Conservation (phyloP, 495 filamentous ascomycete species). For the Aspergillus asperescens region DNA sequence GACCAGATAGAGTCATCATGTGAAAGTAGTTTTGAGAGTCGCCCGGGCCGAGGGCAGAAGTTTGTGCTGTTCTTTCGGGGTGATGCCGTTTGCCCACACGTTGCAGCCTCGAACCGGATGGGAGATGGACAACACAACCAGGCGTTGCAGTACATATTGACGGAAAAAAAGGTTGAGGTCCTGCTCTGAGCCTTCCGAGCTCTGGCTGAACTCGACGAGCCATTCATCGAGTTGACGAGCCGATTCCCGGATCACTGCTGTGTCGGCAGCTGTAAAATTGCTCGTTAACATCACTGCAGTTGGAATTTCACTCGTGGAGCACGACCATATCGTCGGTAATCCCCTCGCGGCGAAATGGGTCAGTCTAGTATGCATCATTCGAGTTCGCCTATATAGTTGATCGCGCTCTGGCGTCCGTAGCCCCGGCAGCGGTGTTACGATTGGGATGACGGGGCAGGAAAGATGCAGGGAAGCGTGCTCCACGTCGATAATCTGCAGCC, state of each 20-base stretch:
- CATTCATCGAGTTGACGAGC: constrained; percentile 4
- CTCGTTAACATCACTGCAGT: background rate
- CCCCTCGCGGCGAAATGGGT: constrained; percentile 1
- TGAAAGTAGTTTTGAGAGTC: background rate
- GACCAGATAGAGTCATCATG: constrained; percentile 7
- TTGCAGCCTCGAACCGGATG: constrained; percentile 2
- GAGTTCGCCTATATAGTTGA: constrained; percentile 2
- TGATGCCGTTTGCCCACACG: constrained; percentile 2
- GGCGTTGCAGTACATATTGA: background rate
- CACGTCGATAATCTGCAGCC: constrained; percentile 2
- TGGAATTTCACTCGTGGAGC: background rate
- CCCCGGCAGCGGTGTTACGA: background rate
- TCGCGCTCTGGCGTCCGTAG: background rate
- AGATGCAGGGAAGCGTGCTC: constrained; percentile 6
- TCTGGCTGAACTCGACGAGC: constrained; percentile 4
- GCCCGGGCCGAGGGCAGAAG: constrained; percentile 2
- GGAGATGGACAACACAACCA: constrained; percentile 3
- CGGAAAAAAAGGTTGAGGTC: constrained; percentile 4
- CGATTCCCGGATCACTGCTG: constrained; percentile 3
- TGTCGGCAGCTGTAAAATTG: constrained; percentile 4
- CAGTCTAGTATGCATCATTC: constrained; percentile 7
- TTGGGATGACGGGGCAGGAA: constrained; percentile 1
- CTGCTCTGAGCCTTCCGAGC: background rate
- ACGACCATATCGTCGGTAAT: constrained; percentile 2
- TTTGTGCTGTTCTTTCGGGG: background rate